Base-by-base conservation (phyloP, 768 basidiomycete species). In the Rhizopogon vinicolor region DNA sequence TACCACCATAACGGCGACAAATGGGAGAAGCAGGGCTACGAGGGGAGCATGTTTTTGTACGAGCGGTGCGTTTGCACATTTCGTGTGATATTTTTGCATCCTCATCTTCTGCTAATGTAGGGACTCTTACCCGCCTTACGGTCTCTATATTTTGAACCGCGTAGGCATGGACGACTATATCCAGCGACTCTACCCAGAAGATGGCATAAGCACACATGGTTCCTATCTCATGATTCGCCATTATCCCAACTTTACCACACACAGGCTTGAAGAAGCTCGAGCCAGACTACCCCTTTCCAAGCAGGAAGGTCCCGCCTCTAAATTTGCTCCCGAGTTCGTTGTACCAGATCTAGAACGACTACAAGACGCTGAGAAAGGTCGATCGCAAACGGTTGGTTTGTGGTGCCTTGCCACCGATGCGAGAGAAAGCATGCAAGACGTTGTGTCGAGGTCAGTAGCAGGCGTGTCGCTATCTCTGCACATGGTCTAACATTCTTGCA, bases 31-130 rank as follows among this genome's bases (percentile, higher is more conserved):
- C 82, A 87, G 57, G 90, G 90, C 42, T 88, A 72, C 65, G 91
- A 93, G 68, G 91, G 91, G n/a, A 87, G 82, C 72, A 90, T 93
- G 84, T 93, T 93, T 72, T 75, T 93, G 61, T 91, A 88, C 63
- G 90, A 93, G 74, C 78, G 90, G 90, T 91, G 61, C 60, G 82
- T 75, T 33, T 39, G 52, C 28, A 25, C 33, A 29, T 35, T 53
- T 53, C 57, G 16, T 53, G n/a, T 44, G n/a, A 40, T 0, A 31
- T 19, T 6, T 43, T 44, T 29, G 18, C 7, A 6, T 41, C n/a
- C 18, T 44, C 8, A 49, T 49, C 7, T 59, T 50, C 35, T 61
- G 57, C n/a, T 42, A 41, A 33, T 53, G 16, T 61, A 92, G 90
- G 63, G 79, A 85, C 54, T 76, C 81, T 29, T 91, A 91, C 67